Base-by-base conservation (phyloP, 495 filamentous ascomycete genomes). In the Tuber aestivum region DNA sequence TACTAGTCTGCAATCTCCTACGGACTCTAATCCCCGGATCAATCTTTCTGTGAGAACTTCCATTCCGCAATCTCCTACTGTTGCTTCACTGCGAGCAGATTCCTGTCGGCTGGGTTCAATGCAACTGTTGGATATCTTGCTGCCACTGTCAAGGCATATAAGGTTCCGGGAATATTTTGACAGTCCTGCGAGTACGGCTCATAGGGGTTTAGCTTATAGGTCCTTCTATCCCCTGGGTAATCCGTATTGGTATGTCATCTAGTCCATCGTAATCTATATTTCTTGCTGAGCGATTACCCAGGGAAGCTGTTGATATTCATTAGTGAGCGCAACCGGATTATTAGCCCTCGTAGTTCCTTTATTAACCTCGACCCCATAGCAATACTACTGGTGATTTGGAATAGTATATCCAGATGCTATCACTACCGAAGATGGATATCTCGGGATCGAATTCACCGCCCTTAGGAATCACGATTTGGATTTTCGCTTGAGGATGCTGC, bases 341-440 rank as follows among this genome's bases (percentile, higher is more conserved):
- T 61, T 70, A 32, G 41, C 70, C 41, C 42, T 35, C 37, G 23
- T 72, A 45, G 27, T 41, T 18, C 44, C 40, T 65, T 70, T 69
- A 50, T 72, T 77, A 75, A 79, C 70, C 41, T 72, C 44, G 69
- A 73, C 18, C n/a, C 37, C 12, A 68, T 20, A 81, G 79, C 82
- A 91, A 91, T 78, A 92, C 91, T 70, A 94, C 92, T 5, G 86
- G 89, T 79, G 92, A 94, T 86, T 83, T 93, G 56, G 91, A 93
- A 88, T 94, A 92, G 92, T 94, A 94, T 78, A 93, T 81, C 92
- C 92, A 3, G 92, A 94, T 83, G 92, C 92, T 10, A 85, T 90
- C 16, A 89, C 89, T 7, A 93, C 92, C 16, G 86, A 85, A 56
- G 88, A 91, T 78, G 92, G 92, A 37, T 87, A 87, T 16, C 86